These are phyloP conservation scores for Bryoglossum gracile DNA, from an alignment of 495 filamentous ascomycete species.

Conservation along the genomic window DNA sequence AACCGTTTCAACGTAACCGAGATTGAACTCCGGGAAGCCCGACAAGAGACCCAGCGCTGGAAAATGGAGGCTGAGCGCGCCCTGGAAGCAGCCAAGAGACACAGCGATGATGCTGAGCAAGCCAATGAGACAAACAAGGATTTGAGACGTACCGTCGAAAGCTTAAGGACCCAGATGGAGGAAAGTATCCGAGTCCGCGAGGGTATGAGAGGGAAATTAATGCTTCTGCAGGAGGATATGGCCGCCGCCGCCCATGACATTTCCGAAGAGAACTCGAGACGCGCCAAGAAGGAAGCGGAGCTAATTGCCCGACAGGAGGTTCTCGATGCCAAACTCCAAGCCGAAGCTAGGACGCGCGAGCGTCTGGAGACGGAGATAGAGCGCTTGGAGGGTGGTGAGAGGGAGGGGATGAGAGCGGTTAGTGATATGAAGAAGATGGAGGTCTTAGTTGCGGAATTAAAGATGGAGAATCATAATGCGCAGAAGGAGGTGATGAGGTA, in stretches of 20 bases:
- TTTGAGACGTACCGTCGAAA: constrained; percentile 28
- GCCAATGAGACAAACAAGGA: constrained; percentile 47
- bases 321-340: constrained; percentile 66
- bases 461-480: constrained; percentile 61
- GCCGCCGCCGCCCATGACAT: constrained; percentile 66
- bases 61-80: constrained; percentile 34
- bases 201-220: constrained; percentile 70
- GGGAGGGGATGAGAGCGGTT: constrained; percentile 54
- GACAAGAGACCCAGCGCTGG: constrained; percentile 42
- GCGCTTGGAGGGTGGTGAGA: constrained; percentile 66
- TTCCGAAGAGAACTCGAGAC: constrained; percentile 68
- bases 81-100: constrained; percentile 23
- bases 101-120: constrained; percentile 37
- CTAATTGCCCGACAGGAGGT: constrained; percentile 69
- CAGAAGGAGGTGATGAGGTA: constrained; percentile 57
- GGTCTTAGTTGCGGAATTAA: constrained; percentile 53
- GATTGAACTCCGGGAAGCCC: constrained; percentile 39
- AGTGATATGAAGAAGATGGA: constrained; percentile 56
- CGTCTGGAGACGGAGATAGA: constrained; percentile 73
- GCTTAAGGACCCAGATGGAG: constrained; percentile 54
- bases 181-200: constrained; percentile 76
- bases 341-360: constrained; percentile 69
- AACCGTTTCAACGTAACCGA: constrained; percentile 42
- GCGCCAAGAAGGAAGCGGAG: constrained; percentile 64
- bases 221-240: constrained; percentile 80